Evolutionary conservation across 805 yeast species (phyloP).

Genomic region (Candida silvicultrix): DNA sequence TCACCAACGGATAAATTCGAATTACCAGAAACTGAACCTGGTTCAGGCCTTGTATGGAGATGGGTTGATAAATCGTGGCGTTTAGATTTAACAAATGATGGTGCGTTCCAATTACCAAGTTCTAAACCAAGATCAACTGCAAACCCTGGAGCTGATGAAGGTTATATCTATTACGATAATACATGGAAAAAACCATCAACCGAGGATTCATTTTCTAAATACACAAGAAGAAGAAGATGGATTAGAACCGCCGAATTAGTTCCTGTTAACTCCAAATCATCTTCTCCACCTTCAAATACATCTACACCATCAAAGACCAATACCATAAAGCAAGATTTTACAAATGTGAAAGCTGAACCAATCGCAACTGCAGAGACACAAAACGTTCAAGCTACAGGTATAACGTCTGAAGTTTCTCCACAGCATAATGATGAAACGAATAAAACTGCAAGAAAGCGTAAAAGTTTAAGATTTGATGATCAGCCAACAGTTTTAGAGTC

Average conservation of each 20-base stretch:
- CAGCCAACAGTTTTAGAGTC: slow-evolving; percentile 23
- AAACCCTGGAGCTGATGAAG: slow-evolving; percentile 75
- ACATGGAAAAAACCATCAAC: slow-evolving; percentile 91
- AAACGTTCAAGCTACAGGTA: slow-evolving; percentile 17
- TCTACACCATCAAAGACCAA: neutral
- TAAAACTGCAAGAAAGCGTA: slow-evolving; percentile 25
- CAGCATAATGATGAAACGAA: slow-evolving; percentile 3
- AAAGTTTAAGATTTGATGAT: slow-evolving; percentile 40
- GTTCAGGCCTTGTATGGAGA: slow-evolving; percentile 76
- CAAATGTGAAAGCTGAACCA: slow-evolving; percentile 3
- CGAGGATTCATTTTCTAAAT: slow-evolving; percentile 83
- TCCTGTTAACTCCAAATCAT: slow-evolving; percentile 18
- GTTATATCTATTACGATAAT: slow-evolving; percentile 83
- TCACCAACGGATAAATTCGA: slow-evolving; percentile 71
- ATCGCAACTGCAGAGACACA: slow-evolving; percentile 16
- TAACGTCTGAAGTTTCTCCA: slow-evolving; percentile 1
- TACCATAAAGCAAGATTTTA: neutral
- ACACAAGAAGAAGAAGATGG: slow-evolving; percentile 95
- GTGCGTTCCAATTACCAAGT: slow-evolving; percentile 66
- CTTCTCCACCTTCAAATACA: neutral
- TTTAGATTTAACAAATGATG: slow-evolving; percentile 82
- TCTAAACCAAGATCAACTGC: slow-evolving; percentile 49
- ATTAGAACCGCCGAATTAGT: slow-evolving; percentile 87
- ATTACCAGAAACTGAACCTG: slow-evolving; percentile 68
- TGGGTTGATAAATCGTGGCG: slow-evolving; percentile 96